Evolutionary conservation across 2,329 filamentous ascomycete genomes (phyloP).

Genomic region (Dichotomopilus funicola): DNA sequence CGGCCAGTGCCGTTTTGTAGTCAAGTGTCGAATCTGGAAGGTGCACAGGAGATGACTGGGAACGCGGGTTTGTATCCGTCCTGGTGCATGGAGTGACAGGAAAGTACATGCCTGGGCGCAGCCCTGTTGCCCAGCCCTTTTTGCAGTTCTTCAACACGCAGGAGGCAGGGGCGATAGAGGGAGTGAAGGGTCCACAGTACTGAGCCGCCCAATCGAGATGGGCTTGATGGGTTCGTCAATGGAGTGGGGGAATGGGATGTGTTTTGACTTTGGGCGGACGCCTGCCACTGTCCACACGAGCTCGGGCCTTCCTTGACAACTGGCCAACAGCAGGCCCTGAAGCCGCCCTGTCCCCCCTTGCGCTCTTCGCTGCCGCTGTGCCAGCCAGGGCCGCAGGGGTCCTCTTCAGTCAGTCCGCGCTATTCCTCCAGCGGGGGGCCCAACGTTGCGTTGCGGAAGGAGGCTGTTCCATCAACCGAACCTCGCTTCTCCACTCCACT

Average conservation of each 20-base stretch:
- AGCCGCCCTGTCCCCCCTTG: too few species aligned
- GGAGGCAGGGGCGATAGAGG: neutral
- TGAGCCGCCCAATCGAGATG: slow-evolving; percentile 19
- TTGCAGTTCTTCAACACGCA: too few species aligned
- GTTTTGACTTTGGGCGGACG: slow-evolving; percentile 14
- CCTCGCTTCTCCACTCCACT: slow-evolving; percentile 10
- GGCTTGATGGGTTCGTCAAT: neutral
- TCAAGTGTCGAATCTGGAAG: too few species aligned
- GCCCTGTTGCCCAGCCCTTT: slow-evolving; percentile 1
- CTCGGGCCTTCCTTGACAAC: slow-evolving; percentile 9
- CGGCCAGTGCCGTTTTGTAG: too few species aligned
- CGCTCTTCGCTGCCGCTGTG: too few species aligned
- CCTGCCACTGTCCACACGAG: slow-evolving; percentile 3
- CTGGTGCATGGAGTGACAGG: neutral
- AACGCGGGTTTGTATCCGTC: too few species aligned
- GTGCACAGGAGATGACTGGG: too few species aligned
- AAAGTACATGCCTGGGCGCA: slow-evolving; percentile 4
- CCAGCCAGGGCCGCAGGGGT: too few species aligned
- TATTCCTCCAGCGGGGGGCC: too few species aligned
- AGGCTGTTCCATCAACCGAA: slow-evolving; percentile 23
- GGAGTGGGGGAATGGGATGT: slow-evolving; percentile 13
- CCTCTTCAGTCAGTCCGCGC: too few species aligned
- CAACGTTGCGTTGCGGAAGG: neutral
- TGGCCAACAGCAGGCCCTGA: too few species aligned
- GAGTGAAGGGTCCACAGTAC: slow-evolving; percentile 10